Percentiles rank a stretch among this genome's conserved stretches.
Conservation (phyloP, 352 stramenopile genomes). For the Pythium insidiosum region DNA sequence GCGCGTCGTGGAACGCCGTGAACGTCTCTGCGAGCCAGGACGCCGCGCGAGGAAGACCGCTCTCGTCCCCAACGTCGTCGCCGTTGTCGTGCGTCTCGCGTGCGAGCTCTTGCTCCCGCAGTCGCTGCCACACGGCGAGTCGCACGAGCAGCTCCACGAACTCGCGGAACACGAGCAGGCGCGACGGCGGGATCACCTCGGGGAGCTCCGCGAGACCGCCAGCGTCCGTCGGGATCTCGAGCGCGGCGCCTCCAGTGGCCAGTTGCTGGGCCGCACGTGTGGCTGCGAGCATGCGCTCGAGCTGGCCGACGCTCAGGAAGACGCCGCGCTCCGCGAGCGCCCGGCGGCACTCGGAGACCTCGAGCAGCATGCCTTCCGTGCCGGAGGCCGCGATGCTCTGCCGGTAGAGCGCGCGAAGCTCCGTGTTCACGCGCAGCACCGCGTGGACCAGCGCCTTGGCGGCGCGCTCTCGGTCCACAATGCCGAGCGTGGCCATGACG, state of each 20-base stretch:
- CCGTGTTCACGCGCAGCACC: slow-evolving; percentile 49
- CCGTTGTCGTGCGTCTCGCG: no score
- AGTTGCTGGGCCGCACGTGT: no score
- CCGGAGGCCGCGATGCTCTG: slow-evolving; percentile 24
- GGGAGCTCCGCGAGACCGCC: no score
- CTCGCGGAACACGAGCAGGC: slow-evolving; percentile 45
- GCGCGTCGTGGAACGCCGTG: slow-evolving; percentile 30
- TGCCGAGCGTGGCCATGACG: slow-evolving; percentile 21
- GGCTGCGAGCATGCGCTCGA: slow-evolving; percentile 34
- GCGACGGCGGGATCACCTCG: no score
- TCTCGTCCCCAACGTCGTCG: background rate
- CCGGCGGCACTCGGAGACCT: slow-evolving; percentile 40
- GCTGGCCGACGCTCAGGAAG: slow-evolving; percentile 24
- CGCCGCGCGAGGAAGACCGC: background rate
- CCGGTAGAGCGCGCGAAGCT: slow-evolving; percentile 49
- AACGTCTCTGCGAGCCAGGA: slow-evolving; percentile 34
- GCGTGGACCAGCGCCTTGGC: slow-evolving; percentile 41
- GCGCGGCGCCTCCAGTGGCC: no score
- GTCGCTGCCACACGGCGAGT: slow-evolving; percentile 25
- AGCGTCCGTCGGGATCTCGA: no score
- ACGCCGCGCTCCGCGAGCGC: slow-evolving; percentile 37
- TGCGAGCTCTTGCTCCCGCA: slow-evolving; percentile 6
- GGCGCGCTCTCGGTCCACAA: slow-evolving; percentile 23
- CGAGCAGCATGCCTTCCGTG: slow-evolving; percentile 24
- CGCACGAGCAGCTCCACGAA: slow-evolving; percentile 66